phyloP scores from a whole-genome alignment of 2,329 filamentous ascomycete genomes.

The Hymenoscyphus repandus region DNA sequence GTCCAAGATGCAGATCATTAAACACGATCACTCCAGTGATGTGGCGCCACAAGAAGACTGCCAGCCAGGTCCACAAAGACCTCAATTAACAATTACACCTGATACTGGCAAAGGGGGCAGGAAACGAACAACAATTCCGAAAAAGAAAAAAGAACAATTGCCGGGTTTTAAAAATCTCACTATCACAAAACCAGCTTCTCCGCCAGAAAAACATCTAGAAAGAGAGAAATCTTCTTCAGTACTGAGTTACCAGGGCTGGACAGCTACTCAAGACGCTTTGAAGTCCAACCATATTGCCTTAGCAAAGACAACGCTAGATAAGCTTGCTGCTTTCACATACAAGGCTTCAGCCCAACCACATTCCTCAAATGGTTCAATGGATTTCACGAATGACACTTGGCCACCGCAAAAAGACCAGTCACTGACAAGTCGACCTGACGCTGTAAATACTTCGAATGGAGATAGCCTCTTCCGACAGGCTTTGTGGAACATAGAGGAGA shows the following conservation, averaged over 20 bases:
- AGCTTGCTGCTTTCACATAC: slow-evolving; percentile 21
- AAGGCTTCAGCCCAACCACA: not conserved
- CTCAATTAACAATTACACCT: slow-evolving; percentile 15
- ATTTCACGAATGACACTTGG: not conserved
- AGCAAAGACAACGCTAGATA: slow-evolving; percentile 25
- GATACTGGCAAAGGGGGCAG: slow-evolving; percentile 11
- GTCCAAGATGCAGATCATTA: not conserved
- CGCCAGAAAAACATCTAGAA: slow-evolving; percentile 2
- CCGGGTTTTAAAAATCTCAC: slow-evolving; percentile 20
- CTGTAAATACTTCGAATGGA: not conserved
- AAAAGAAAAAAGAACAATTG: slow-evolving; percentile 5
- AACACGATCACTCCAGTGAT: not conserved
- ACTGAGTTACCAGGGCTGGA: slow-evolving; percentile 20
- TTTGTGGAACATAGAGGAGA: slow-evolving; percentile 8
- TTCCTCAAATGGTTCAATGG: not conserved
- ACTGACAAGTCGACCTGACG: not conserved
- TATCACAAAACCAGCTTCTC: slow-evolving; percentile 21
- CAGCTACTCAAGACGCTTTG: slow-evolving; percentile 25
- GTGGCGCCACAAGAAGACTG: not conserved
- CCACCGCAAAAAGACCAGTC: not conserved
- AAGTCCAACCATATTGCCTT: slow-evolving; percentile 15
- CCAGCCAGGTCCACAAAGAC: not conserved
- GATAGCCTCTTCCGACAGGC: slow-evolving; percentile 13
- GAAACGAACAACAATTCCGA: slow-evolving; percentile 4
- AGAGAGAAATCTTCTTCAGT: slow-evolving; percentile 4